Base-by-base conservation (phyloP, 2,329 filamentous ascomycete species). In the Zasmidium cellare region DNA sequence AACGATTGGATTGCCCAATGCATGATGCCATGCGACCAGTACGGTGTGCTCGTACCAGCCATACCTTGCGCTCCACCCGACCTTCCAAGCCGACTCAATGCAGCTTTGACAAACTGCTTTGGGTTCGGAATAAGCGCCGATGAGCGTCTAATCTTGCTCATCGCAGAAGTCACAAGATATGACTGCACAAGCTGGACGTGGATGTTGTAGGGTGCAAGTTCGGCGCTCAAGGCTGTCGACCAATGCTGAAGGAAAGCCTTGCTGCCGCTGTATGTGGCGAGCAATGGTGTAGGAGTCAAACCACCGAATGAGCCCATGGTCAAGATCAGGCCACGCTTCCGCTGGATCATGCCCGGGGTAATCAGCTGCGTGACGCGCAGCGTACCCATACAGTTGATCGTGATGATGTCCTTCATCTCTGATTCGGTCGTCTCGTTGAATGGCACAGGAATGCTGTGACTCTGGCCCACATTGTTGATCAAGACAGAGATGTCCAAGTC, bases 201-300 rank as follows among this genome's bases (percentile, higher is more conserved):
- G 44, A 99, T 86, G 57, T 91, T 90, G 67, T 90, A 82, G 1
- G 87, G 85, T 62, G 88, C 85, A 25, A 99, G 83, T 76, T 99
- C 94, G 14, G 88, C 84, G 1, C 88, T 90, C 14, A 99, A 83
- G 11, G 94, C 87, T 5, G 87, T 89, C 65, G 90, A 96, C 94
- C 94, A 99, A 72, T 96, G 88, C 77, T 97, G 93, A 50, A 99
- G 83, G 83, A 99, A 99, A 1, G 94, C 93, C 79, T 99, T 99
- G 84, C 89, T 94, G 65, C 94, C 94, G 46, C 91, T 96, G 82
- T 99, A 99, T 2, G 94, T 97, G 12, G 94, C 94, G 46, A 99
- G 84, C 55, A 94, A 87, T 5, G 96, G 92, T 0, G 91, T 96
- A 7, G 94, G 94, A 60, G 94, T 85, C 77, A 96, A 88, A 65